A percentile compares a stretch with the other conserved stretches of the same genome.
Conservation (phyloP, 768 basidiomycete genomes). For the Hebeloma cylindrosporum region DNA sequence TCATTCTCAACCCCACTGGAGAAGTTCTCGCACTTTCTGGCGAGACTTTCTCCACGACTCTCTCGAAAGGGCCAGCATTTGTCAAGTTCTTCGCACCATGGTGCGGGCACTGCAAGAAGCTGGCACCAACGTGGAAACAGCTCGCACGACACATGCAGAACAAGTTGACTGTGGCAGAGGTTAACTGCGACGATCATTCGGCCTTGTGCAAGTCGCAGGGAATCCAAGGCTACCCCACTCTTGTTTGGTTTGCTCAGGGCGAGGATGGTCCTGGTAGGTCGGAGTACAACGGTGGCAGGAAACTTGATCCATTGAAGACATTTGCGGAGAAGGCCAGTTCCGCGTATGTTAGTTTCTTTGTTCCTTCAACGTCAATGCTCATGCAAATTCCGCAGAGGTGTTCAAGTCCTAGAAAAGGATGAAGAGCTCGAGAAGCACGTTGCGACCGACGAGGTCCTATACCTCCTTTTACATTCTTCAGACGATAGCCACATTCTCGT, state of each 20-base stretch:
- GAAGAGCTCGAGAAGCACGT: conserved; percentile 29
- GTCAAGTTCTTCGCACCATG: conserved; percentile 88
- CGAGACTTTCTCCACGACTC: conserved; percentile 38
- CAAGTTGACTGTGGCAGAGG: conserved; percentile 76
- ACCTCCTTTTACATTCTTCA: conserved; percentile 49
- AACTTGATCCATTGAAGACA: conserved; percentile 63
- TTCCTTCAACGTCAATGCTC: not conserved
- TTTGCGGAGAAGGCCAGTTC: conserved; percentile 78
- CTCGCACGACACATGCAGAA: conserved; percentile 71
- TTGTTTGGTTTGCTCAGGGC: conserved; percentile 64
- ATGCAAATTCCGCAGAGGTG: conserved; percentile 20
- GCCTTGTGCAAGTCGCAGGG: conserved; percentile 64
- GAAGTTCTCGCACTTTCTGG: conserved; percentile 37
- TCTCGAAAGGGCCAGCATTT: conserved; percentile 47
- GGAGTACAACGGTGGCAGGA: conserved; percentile 77
- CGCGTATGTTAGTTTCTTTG: conserved; percentile 48
- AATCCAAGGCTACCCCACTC: conserved; percentile 81
- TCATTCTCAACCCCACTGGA: conserved; percentile 35
- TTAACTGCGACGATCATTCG: conserved; percentile 82
- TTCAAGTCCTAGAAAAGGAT: conserved; percentile 29
- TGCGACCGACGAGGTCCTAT: conserved; percentile 44
- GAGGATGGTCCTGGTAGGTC: conserved; percentile 53
- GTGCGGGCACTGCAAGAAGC: conserved; percentile 97
- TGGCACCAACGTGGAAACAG: conserved; percentile 79
- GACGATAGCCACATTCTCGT: conserved; percentile 40